Evolutionary conservation across 2,329 filamentous ascomycete genomes (phyloP), one percentile per base, ranked within the genome.

Genomic region (Botryosphaeria agaves): DNA sequence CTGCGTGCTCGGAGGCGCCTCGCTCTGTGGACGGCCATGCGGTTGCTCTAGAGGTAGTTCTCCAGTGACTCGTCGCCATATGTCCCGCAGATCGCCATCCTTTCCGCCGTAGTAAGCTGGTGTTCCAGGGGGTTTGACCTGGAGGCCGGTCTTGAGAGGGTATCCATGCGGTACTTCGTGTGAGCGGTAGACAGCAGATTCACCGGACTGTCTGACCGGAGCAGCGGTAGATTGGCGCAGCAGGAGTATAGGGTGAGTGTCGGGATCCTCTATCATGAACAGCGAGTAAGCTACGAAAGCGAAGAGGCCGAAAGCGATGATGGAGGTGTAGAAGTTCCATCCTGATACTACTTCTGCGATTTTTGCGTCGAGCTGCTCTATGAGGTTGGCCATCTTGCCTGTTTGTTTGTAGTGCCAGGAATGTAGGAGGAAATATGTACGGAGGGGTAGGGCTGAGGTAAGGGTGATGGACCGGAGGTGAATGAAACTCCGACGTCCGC

Each of bases 211-310:
- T 42, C 89, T 71, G 31, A 95, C 78, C 8, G 76, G 71, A 6
- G 82, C 79, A 30, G 78, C 67, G 38, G 75, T 66, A 3, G 83
- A 72, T 61, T 95, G 89, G 32, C 87, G 72, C 32, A 81, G 80
- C 17, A 98, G 74, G 28, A 95, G 69, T 53, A 93, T 75, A 19
- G 89, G 87, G 53, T 95, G 89, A 4, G 79, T 78, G 58, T 98
- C 89, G 5, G 89, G 80, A 31, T 94, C 87, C 36, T 72, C 69
- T 30, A 70, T 67, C 36, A 72, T 72, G 44, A 79, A 60, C 39
- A 91, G 57, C 26, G 75, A 69, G 53, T 81, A 84, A 34, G 74
- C 65, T 33, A 87, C 54, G 44, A 84, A 67, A 32, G 66, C 61
- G 36, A 76, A 59, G 26, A 94, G 61, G 36, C 69, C 47, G 15